Conservation (phyloP, 805 yeast genomes). For the Nematodospora valgi region DNA sequence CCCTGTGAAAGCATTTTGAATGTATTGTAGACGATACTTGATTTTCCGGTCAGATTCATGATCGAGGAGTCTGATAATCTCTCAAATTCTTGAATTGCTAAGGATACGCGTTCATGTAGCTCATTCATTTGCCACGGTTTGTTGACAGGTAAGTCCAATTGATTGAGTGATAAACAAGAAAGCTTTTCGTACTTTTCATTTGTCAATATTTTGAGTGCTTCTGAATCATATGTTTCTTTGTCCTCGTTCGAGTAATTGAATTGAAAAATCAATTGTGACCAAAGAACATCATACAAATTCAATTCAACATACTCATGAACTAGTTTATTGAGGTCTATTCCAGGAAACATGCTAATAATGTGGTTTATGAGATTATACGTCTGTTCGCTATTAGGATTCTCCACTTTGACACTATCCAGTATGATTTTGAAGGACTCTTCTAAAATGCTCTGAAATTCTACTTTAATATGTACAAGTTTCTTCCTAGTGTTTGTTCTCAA, state of each 20-base stretch:
- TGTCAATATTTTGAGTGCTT: constrained; percentile 26
- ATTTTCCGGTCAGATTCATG: constrained; percentile 44
- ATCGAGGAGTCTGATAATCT: constrained; percentile 38
- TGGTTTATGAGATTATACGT: constrained; percentile 28
- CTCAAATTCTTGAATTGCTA: constrained; percentile 52
- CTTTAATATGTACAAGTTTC: constrained; percentile 20
- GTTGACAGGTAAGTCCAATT: constrained; percentile 43
- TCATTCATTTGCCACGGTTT: constrained; percentile 39
- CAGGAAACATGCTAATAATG: constrained; percentile 31
- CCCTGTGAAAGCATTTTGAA: constrained; percentile 46
- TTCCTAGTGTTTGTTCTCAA: constrained; percentile 29
- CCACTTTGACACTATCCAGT: constrained; percentile 36
- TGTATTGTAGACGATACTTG: constrained; percentile 48
- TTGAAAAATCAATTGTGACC: constrained; percentile 47
- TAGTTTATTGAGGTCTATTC: constrained; percentile 46
- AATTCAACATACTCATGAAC: constrained; percentile 71
- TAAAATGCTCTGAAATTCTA: constrained; percentile 30
- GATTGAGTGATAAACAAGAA: constrained; percentile 45
- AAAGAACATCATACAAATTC: constrained; percentile 62
- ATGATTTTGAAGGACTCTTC: constrained; percentile 34
- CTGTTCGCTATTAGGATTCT: constrained; percentile 32
- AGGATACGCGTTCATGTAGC: constrained; percentile 38
- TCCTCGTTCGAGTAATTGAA: constrained; percentile 24
- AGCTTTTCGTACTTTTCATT: constrained; percentile 30
- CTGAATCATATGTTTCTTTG: constrained; percentile 17